A percentile compares a stretch with the other conserved stretches of the same genome.
phyloP scores from a whole-genome alignment of 164 flowering plant genomes.

The Tinospora cordifolia region DNA sequence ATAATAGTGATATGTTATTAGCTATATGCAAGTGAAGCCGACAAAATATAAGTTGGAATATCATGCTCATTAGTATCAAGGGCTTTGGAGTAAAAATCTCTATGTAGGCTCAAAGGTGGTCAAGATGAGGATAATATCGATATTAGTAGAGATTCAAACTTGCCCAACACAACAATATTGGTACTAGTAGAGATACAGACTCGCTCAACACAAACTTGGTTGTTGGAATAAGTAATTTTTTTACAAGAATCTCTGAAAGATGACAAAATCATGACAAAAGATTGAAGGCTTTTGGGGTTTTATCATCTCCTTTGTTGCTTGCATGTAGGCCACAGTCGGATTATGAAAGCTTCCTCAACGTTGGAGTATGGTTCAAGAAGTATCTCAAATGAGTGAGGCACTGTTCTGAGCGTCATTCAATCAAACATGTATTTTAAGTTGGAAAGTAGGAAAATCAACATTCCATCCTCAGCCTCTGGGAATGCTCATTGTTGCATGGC shows the following conservation, averaged over 20 bases:
- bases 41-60: no score
- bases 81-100: no score
- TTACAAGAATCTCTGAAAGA: background rate
- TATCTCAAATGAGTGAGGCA: slow-evolving; percentile 39
- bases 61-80: no score
- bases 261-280: background rate
- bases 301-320: slow-evolving; percentile 4
- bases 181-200: no score
- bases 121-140: no score
- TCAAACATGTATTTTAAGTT: background rate
- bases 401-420: background rate
- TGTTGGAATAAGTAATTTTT: no score
- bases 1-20: no score
- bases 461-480: background rate
- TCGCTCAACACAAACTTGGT: no score
- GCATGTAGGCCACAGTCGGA: slow-evolving; percentile 84
- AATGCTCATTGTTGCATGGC: background rate
- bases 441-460: background rate
- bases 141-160: no score
- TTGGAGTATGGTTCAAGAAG: slow-evolving; percentile 95
- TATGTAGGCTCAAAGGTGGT: no score
- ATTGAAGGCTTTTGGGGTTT: background rate
- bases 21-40: no score
- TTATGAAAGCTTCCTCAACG: slow-evolving; percentile 83
- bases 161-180: no score